Conservation (phyloP, 192 early-diverging fungal species). For the Allomyces arbusculus region DNA sequence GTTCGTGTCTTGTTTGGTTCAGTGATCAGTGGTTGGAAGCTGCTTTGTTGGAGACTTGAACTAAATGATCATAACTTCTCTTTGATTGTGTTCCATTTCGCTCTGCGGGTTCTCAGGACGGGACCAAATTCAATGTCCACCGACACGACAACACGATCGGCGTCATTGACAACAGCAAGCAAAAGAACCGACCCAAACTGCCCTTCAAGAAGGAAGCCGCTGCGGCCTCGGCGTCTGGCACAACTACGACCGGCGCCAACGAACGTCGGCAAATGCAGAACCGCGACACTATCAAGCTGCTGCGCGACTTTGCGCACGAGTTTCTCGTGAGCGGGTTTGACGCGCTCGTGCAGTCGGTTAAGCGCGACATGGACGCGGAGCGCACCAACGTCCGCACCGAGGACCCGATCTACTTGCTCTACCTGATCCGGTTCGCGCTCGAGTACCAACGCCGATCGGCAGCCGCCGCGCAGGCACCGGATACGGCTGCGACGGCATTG, state of each 20-base stretch:
- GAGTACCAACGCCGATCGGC: not conserved
- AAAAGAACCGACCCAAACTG: not conserved
- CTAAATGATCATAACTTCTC: too few relatives aligned
- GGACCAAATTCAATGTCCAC: not conserved
- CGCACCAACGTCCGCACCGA: constrained; percentile 3
- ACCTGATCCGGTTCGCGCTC: constrained; percentile 1
- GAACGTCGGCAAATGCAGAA: not conserved
- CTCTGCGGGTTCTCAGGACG: too few relatives aligned
- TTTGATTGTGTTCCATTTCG: too few relatives aligned
- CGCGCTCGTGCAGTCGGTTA: constrained; percentile 3
- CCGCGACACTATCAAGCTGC: not conserved
- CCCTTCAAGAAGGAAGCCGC: not conserved
- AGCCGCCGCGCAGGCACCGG: too few relatives aligned
- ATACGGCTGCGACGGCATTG: not conserved
- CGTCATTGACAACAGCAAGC: not conserved
- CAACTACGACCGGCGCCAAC: not conserved
- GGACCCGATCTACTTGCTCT: constrained; percentile 2
- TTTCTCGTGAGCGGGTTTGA: constrained; percentile 5
- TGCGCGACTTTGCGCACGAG: not conserved
- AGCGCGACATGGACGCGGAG: constrained; percentile 7
- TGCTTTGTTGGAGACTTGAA: too few relatives aligned
- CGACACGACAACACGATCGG: not conserved
- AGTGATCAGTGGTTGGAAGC: too few relatives aligned
- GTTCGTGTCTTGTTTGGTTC: not conserved
- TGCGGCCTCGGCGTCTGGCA: too few relatives aligned